Evolutionary conservation across 1,139 yeast species (phyloP).

Genomic region (Eremothecium cymbalariae): DNA sequence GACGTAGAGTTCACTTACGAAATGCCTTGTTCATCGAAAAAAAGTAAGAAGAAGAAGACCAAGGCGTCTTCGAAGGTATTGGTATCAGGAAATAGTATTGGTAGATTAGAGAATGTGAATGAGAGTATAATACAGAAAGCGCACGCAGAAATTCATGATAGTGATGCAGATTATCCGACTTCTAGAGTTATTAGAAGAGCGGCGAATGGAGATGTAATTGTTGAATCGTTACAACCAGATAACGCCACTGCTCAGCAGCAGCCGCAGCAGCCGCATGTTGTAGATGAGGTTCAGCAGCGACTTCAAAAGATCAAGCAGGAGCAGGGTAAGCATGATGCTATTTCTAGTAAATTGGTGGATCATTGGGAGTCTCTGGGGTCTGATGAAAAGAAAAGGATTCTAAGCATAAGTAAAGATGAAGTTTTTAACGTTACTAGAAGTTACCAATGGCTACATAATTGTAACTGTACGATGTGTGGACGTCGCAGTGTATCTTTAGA

Average conservation of each 20-base stretch:
- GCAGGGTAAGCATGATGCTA: constrained; percentile 8
- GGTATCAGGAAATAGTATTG: not conserved
- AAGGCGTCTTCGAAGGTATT: constrained; percentile 24
- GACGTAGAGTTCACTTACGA: constrained; percentile 10
- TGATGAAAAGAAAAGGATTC: constrained; percentile 52
- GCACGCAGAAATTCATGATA: constrained; percentile 45
- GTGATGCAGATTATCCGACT: constrained; percentile 59
- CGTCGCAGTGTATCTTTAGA: constrained; percentile 66
- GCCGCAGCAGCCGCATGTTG: constrained; percentile 2
- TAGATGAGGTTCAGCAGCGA: constrained; percentile 2
- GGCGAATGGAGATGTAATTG: constrained; percentile 66
- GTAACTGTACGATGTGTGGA: constrained; percentile 78
- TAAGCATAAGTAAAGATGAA: constrained; percentile 62
- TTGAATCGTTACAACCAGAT: constrained; percentile 34
- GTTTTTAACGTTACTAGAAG: constrained; percentile 57
- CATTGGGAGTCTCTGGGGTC: constrained; percentile 65
- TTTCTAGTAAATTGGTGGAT: constrained; percentile 20
- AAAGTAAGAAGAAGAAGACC: constrained; percentile 22
- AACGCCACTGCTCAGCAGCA: constrained; percentile 6
- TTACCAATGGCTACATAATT: constrained; percentile 44
- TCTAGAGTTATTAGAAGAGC: constrained; percentile 67
- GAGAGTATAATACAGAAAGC: not conserved
- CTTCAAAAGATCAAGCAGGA: constrained; percentile 8
- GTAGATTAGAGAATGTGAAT: not conserved
- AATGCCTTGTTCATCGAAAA: constrained; percentile 5